These are phyloP conservation scores for Russula ochroleuca DNA, from an alignment of 768 basidiomycete genomes.

Conservation along the genomic window DNA sequence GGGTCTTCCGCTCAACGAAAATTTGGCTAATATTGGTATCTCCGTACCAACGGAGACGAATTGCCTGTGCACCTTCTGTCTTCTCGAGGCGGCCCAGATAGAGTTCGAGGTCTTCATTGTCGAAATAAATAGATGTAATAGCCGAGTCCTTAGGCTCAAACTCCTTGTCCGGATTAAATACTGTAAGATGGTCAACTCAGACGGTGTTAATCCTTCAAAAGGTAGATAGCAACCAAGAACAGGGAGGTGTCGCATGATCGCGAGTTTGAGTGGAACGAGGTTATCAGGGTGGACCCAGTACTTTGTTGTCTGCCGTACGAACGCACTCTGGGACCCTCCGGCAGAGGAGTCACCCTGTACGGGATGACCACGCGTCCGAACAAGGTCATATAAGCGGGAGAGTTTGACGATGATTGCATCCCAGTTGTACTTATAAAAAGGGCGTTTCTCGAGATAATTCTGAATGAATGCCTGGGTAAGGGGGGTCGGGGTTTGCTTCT, in stretches of 20 bases:
- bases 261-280: constrained; percentile 86
- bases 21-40: constrained; percentile 78
- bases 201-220: neutral
- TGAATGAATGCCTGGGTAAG: constrained; percentile 87
- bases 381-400: constrained; percentile 90
- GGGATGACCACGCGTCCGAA: constrained; percentile 92
- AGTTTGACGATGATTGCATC: constrained; percentile 95
- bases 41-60: constrained; percentile 97
- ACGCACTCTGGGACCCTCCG: constrained; percentile 93
- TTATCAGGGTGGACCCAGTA: constrained; percentile 99
- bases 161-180: constrained; percentile 92
- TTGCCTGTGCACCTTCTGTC: constrained; percentile 96
- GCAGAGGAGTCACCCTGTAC: constrained; percentile 91
- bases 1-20: constrained; percentile 85
- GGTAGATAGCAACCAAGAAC: constrained; percentile 66
- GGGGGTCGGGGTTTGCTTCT: constrained; percentile 89
- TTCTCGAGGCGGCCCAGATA: constrained; percentile 97
- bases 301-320: constrained; percentile 97
- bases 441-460: constrained; percentile 87
- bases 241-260: constrained; percentile 87
- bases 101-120: constrained; percentile 91
- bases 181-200: constrained; percentile 40
- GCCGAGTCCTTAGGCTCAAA: constrained; percentile 86
- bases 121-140: constrained; percentile 96
- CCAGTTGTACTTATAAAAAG: constrained; percentile 96